Base-by-base conservation (phyloP, 176 grass and related monocot genomes). In the Aechmea fasciata region DNA sequence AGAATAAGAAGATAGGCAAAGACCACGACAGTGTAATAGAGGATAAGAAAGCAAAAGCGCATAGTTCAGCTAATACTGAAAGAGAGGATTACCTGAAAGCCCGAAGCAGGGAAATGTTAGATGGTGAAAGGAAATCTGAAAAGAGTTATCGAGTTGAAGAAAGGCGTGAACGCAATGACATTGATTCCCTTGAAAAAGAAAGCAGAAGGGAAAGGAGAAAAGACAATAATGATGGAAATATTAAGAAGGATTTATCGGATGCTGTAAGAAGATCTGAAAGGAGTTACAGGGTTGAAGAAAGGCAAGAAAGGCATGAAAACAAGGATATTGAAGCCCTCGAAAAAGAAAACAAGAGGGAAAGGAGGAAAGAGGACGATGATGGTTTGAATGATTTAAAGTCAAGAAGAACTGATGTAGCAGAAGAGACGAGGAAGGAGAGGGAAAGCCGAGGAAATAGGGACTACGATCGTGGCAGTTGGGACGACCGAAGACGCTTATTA, bases 381-480 rank as follows among this genome's bases (percentile, higher is more conserved):
- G 51, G 57, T 55, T 26, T 68, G 10, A 17, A 15, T 3, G 9
- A 57, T 68, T 57, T 51, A 9, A 77, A 68, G 51, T 52, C 18
- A 11, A 84, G 54, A 67, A 55, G 33, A 64, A 65, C 51, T 65
- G 9, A 20, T 78, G 68, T 48, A 18, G 13, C 29, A 70, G 76
- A 77, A 24, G 63, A 84, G 13, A 79, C 57, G 55, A 59, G 25
- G 52, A 79, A 66, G 47, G 71, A 72, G 17, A 63, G 18, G 41
- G 76, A 81, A 73, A 63, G 73, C 20, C 68, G 74, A 78, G 48
- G 53, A 66, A 57, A 62, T 66, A 74, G 48, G 51, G 87, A 85
- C 12, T 82, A 81, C 41, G 82, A 20, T 61, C 17, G 13, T 20
- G 55, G 82, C 67, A 71, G 73, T 9, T 25, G n/a, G 33, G 73